phyloP scores from a whole-genome alignment of 1,139 yeast species.

The Torulaspora pretoriensis region DNA sequence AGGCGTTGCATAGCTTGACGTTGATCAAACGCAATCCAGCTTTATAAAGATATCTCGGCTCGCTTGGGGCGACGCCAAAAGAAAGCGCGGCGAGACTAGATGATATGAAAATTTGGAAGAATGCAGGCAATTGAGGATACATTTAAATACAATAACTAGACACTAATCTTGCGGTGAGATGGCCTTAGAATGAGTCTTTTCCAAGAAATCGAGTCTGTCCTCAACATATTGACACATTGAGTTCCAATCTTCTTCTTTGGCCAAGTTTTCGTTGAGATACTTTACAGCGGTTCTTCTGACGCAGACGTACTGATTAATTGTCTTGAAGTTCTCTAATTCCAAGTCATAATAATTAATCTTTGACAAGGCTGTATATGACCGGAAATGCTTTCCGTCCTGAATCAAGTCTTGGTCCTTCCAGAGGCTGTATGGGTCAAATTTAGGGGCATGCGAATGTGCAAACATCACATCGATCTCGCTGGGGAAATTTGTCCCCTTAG shows the following conservation, averaged over 20 bases:
- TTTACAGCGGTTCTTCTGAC: conserved; percentile 22
- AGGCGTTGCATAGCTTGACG: neutral
- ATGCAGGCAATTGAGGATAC: neutral
- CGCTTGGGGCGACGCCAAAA: conserved; percentile 1
- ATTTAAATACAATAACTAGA: neutral
- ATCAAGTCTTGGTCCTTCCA: conserved; percentile 27
- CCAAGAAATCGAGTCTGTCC: conserved; percentile 17
- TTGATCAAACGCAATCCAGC: neutral
- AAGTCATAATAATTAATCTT: conserved; percentile 31
- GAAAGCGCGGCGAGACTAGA: neutral
- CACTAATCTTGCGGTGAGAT: conserved; percentile 4
- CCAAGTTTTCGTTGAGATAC: conserved; percentile 24
- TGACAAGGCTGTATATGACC: conserved; percentile 28
- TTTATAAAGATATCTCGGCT: neutral
- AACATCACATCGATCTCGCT: conserved; percentile 30
- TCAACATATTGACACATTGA: conserved; percentile 24
- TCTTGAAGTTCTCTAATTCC: conserved; percentile 32
- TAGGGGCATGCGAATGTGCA: conserved; percentile 35
- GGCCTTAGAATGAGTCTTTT: conserved; percentile 13
- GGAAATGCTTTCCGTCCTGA: conserved; percentile 29
- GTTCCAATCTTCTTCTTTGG: conserved; percentile 13
- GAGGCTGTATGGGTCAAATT: conserved; percentile 31
- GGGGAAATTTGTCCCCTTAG: conserved; percentile 11
- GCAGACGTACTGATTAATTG: conserved; percentile 31
- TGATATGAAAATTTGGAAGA: neutral